Percentiles rank a stretch among this genome's conserved stretches.
Conservation (phyloP, 2,329 filamentous ascomycete genomes). For the Ciborinia camelliae region DNA sequence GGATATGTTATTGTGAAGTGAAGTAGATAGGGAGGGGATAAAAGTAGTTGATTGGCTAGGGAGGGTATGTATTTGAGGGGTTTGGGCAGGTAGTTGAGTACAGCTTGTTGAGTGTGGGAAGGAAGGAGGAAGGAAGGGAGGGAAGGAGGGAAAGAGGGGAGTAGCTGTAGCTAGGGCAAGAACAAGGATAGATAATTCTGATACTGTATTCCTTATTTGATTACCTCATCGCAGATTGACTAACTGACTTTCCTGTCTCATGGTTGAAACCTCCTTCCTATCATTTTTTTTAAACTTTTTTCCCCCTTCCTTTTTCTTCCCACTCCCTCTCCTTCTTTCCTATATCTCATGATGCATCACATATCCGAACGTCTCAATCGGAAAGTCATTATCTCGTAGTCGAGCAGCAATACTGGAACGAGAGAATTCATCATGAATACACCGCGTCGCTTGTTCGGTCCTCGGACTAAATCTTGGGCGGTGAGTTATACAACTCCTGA, state of each 20-base stretch:
- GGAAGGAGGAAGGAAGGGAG: slow-evolving; percentile 34
- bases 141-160: slow-evolving; percentile 43
- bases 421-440: background rate
- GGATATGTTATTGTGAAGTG: slow-evolving; percentile 37
- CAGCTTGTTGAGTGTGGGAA: background rate
- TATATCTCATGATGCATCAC: background rate
- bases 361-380: no score
- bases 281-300: background rate
- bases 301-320: no score
- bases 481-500: no score
- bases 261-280: background rate
- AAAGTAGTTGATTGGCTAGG: slow-evolving; percentile 4
- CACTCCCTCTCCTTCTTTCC: background rate
- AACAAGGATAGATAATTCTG: slow-evolving; percentile 14
- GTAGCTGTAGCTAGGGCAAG: slow-evolving; percentile 37
- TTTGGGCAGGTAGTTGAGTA: background rate
- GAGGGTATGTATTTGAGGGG: background rate
- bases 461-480: background rate
- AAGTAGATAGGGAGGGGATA: background rate
- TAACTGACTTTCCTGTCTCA: no score
- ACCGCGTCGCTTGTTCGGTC: background rate
- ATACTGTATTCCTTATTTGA: slow-evolving; percentile 14
- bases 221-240: slow-evolving; percentile 4
- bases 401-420: no score
- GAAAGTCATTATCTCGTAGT: no score